Evolutionary conservation across 805 yeast genomes (phyloP).

Genomic region (Candida easanensis): DNA sequence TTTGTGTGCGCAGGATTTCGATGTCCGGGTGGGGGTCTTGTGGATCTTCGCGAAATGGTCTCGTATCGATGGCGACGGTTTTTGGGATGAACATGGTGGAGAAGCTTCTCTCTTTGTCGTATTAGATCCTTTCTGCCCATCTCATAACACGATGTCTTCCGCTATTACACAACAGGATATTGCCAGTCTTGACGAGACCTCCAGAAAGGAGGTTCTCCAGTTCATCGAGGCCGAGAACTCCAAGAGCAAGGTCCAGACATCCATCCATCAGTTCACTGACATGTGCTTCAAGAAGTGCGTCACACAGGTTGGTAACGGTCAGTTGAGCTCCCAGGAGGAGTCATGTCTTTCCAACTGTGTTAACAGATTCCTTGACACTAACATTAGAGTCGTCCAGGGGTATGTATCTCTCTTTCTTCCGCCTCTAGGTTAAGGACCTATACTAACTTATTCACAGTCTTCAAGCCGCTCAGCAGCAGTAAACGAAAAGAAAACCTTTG

Average conservation of each 20-base stretch:
- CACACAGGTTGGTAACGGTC: constrained; percentile 41
- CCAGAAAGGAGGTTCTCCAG: constrained; percentile 69
- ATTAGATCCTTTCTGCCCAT: too few species aligned
- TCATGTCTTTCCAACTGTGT: constrained; percentile 77
- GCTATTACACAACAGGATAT: constrained; percentile 40
- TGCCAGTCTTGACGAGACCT: constrained; percentile 55
- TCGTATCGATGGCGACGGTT: too few species aligned
- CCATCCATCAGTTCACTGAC: constrained; percentile 86
- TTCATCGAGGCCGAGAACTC: constrained; percentile 83
- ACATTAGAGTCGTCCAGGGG: constrained; percentile 74
- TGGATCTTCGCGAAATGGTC: too few species aligned
- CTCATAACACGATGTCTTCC: constrained; percentile 3
- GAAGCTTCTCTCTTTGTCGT: too few species aligned
- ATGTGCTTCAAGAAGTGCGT: constrained; percentile 89
- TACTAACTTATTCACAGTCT: constrained; percentile 11
- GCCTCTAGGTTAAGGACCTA: not conserved
- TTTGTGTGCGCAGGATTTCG: too few species aligned
- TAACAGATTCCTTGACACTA: constrained; percentile 82
- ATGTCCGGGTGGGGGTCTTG: too few species aligned
- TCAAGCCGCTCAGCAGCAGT: constrained; percentile 21
- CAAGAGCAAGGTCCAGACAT: constrained; percentile 81
- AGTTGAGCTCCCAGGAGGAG: constrained; percentile 58
- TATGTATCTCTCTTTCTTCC: constrained; percentile 12
- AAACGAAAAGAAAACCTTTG: not conserved
- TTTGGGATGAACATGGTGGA: too few species aligned